Conservation (phyloP, 2,329 filamentous ascomycete genomes). For the Trichoderma breve region DNA sequence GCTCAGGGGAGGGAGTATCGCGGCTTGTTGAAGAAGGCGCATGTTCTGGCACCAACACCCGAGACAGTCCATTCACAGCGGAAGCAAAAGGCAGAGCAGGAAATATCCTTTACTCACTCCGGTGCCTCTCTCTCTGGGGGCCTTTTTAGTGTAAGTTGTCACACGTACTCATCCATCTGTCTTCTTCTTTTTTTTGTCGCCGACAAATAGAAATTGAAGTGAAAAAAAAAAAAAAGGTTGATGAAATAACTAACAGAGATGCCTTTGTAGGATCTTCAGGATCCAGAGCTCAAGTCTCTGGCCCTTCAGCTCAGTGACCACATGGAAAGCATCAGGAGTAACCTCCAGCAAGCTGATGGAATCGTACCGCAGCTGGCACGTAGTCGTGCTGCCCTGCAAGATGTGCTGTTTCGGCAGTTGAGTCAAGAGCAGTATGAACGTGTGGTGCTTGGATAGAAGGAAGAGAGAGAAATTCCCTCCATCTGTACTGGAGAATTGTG, state of each 20-base stretch:
- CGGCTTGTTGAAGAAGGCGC: slow-evolving; percentile 48
- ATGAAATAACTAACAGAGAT: background rate
- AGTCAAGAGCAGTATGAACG: slow-evolving; percentile 46
- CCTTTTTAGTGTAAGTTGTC: slow-evolving; percentile 24
- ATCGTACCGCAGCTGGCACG: slow-evolving; percentile 49
- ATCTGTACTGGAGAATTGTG: background rate
- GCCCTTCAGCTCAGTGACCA: slow-evolving; percentile 52
- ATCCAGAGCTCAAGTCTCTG: slow-evolving; percentile 43
- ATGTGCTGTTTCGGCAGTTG: slow-evolving; percentile 47
- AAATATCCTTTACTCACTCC: slow-evolving; percentile 15
- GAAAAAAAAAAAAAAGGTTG: background rate
- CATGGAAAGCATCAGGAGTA: slow-evolving; percentile 55
- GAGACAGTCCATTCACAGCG: slow-evolving; percentile 13
- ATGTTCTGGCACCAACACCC: slow-evolving; percentile 48
- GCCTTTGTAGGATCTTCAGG: slow-evolving; percentile 34
- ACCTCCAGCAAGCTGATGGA: slow-evolving; percentile 53
- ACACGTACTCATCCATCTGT: background rate
- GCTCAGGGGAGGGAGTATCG: slow-evolving; percentile 52
- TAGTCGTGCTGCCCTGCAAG: slow-evolving; percentile 50
- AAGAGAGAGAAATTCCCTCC: background rate
- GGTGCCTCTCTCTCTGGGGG: background rate
- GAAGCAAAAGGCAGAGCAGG: slow-evolving; percentile 12
- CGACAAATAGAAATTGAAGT: background rate
- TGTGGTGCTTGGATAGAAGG: slow-evolving; percentile 42
- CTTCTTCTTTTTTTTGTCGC: no score